Conservation (phyloP, 164 flowering plant species). For the Umbellularia californica region DNA sequence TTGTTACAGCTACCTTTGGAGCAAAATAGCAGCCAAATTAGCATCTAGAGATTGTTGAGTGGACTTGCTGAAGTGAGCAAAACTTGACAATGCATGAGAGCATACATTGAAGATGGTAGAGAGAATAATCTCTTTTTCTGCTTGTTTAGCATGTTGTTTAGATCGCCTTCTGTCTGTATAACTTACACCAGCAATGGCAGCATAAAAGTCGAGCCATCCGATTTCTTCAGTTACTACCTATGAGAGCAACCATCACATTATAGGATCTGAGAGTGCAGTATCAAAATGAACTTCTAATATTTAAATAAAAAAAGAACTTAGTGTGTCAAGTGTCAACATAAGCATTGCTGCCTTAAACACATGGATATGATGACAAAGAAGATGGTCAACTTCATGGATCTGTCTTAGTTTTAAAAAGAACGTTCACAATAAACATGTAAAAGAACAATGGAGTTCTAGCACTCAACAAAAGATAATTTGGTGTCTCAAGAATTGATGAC, state of each 20-base stretch:
- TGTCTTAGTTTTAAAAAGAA: neutral
- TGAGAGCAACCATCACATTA: conserved; percentile 3
- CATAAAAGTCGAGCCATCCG: conserved; percentile 63
- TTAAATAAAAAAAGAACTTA: neutral
- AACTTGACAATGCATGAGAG: conserved; percentile 55
- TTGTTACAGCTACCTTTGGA: conserved; percentile 34
- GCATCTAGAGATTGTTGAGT: conserved; percentile 39
- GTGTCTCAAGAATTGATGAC: neutral
- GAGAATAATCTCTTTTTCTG: conserved; percentile 58
- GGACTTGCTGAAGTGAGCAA: conserved; percentile 47
- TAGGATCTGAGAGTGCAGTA: neutral
- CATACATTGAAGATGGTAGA: conserved; percentile 46
- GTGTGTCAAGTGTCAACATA: neutral
- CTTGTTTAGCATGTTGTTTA: conserved; percentile 48
- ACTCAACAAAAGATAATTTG: neutral
- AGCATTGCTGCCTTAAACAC: neutral
- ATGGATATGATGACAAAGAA: neutral
- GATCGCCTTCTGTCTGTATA: conserved; percentile 33
- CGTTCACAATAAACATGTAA: neutral
- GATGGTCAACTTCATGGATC: neutral
- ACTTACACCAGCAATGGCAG: conserved; percentile 17
- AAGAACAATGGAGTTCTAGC: neutral
- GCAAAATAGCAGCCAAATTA: conserved; percentile 40
- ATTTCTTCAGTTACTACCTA: conserved; percentile 67
- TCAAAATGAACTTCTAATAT: neutral